These are phyloP conservation scores for Forsythia viridissima DNA, from an alignment of 257 asterid species.

Conservation along the genomic window DNA sequence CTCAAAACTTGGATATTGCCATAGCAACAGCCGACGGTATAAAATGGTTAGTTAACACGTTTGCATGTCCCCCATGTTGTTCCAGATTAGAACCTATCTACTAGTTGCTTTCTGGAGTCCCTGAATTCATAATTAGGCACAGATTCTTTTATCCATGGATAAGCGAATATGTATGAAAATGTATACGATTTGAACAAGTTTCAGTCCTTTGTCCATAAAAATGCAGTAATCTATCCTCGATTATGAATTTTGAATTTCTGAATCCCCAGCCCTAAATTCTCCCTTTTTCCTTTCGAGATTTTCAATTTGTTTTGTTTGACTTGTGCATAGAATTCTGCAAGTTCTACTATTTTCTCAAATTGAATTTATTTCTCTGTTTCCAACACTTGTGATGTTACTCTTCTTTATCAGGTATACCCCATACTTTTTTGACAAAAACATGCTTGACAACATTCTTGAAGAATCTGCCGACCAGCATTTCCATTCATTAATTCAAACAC, in stretches of 20 bases:
- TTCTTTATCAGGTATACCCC: constrained; percentile 80
- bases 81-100: background rate
- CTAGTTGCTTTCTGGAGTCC: background rate
- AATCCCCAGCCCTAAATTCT: background rate
- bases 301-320: background rate
- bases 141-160: background rate
- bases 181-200: background rate
- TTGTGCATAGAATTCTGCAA: background rate
- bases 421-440: constrained; percentile 83
- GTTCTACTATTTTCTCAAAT: background rate
- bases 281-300: background rate
- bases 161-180: background rate
- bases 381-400: constrained; percentile 17
- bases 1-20: constrained; percentile 92
- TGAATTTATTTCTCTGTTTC: constrained; percentile 4
- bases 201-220: background rate
- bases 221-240: background rate
- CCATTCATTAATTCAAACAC: constrained; percentile 74
- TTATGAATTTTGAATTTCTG: background rate
- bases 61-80: background rate
- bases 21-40: constrained; percentile 88
- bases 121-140: background rate
- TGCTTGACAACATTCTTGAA: constrained; percentile 90
- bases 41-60: constrained; percentile 60
- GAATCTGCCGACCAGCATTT: constrained; percentile 93